Evolutionary conservation across 164 flowering plant genomes (phyloP), one percentile per base, ranked within the genome.

Genomic region (Akebia trifoliata): DNA sequence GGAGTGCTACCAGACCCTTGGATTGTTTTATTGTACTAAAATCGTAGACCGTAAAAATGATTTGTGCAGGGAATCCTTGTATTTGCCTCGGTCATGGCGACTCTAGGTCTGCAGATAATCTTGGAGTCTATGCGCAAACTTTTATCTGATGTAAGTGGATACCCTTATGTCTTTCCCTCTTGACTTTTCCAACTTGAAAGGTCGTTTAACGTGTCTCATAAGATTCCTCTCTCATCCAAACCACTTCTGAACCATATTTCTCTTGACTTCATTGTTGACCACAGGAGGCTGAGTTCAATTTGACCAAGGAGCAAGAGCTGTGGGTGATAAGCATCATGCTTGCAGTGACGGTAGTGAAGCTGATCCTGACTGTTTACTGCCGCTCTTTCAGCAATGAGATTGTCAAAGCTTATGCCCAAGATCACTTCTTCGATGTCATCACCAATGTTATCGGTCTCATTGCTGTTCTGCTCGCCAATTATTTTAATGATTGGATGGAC

Each of bases 81-180:
- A 26, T 90, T 90, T 76, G 97, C 97, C 38, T 85, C 95, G 56
- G 95, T 90, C 46, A 90, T 90, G 97, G 95, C 97, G 2, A 90
- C 97, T 6, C 72, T 86, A 24, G 97, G 97, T 35, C 69, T 90
- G 77, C 95, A 90, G 74, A 90, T 90, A 42, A 86, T 90, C 49
- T 67, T 86, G 81, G 95, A 87, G 76, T 86, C 97, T 7, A 31
- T 75, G 14, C 84, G 81, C 12, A 75, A 79, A 15, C 72, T 86
- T 36, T 15, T 79, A 25, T 81, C 82, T 63, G 75, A 73, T 66
- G 96, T 84, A 72, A 78, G 86, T 72, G 60, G 12, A 28, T 46
- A 10, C 28, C 39, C n/a, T n/a, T 37, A 11, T 32, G 1, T 14
- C 24, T 31, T 25, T 24, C 12, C 43, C 29, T 44, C 15, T 8